Evolutionary conservation across 2,329 filamentous ascomycete genomes (phyloP), one percentile per base, ranked within the genome.

Genomic region (Myriosclerotinia scirpicola): DNA sequence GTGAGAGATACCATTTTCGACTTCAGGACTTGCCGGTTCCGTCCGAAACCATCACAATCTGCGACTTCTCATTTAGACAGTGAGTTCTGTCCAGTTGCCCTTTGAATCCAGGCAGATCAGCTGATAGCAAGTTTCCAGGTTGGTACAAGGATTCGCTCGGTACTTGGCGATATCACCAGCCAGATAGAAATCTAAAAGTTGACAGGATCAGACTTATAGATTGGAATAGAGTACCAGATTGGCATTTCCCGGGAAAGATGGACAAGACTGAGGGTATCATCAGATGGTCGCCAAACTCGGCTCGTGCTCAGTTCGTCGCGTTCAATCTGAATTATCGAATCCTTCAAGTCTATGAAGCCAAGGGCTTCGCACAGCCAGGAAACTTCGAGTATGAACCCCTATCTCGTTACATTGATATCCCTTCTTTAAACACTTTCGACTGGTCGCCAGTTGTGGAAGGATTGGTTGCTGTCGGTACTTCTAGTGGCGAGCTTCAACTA

Each of bases 381-480:
- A 78, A 76, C 0, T 89, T 89, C 70, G 84, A 89, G 71, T 86
- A 83, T 72, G 78, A 81, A 60, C 84, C 82, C 71, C 76, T 85
- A 26, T 83, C 83, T 26, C 84, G 85, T 60, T 85, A 89, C 71
- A 84, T 87, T 74, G 85, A 89, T 40, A 84, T 88, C 54, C 87
- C 86, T 50, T 83, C 84, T 5, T 79, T 89, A 67, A 89, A 84
- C 54, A 87, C 86, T 6, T 89, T 87, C 74, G 87, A 89, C 77
- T 89, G 86, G 87, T 88, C 86, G 15, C 84, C 86, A 36, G 81
- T 81, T 40, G 80, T 85, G n/a, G 80, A 82, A 42, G 86, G 87
- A 62, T 81, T 93, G 11, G 84, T 95, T 52, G 90, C 90, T 30
- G 85, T 95, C 38, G 92, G 92, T 52, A 90, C 90, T 14, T 84